Base-by-base conservation (phyloP, 176 grass and related monocot species). In the Melocanna baccifera region DNA sequence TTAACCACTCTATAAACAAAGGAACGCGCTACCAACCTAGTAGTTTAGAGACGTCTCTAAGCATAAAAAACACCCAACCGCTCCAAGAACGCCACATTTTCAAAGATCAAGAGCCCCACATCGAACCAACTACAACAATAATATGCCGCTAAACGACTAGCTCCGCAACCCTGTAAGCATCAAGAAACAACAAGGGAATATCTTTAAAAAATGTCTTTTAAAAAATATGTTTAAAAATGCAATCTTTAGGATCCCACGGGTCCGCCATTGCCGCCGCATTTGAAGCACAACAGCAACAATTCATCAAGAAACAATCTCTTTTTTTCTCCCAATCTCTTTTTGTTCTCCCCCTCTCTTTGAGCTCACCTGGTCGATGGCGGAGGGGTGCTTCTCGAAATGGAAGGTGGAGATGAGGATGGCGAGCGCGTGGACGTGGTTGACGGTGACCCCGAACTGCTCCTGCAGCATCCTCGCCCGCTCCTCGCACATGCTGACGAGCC, bases 381-480 rank as follows among this genome's bases (percentile, higher is more conserved):
- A 91, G 1, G 93, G 91, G 13, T 47, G 32, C 87, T 94, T 98
- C 87, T 94, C 85, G 88, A 90, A 98, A 81, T 98, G 89, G 79
- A 98, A 98, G 48, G 81, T 95, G 69, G 93, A 95, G 82, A 98
- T 83, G 79, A 98, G 93, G 39, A 95, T 92, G 68, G 76, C 89
- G 81, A 98, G 91, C 1, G 96, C 96, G 59, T 89, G 96, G 55
- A 98, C 90, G 78, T 98, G 93, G 83, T 95, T 95, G 87, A 98
- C 89, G 85, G 91, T 98, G 77, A 93, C 87, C 19, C 93, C 93
- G 75, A 98, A 98, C 80, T 95, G 96, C 86, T 98, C 96, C 91
- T 95, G 96, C 71, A 98, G 80, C 96, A 95, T 98, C 88, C 96
- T 90, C 47, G 96, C 93, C 53, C 96, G 80, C 87, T 98, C 96